These are phyloP conservation scores for Austroboletus festivus DNA, from an alignment of 768 basidiomycete species.

Conservation along the genomic window DNA sequence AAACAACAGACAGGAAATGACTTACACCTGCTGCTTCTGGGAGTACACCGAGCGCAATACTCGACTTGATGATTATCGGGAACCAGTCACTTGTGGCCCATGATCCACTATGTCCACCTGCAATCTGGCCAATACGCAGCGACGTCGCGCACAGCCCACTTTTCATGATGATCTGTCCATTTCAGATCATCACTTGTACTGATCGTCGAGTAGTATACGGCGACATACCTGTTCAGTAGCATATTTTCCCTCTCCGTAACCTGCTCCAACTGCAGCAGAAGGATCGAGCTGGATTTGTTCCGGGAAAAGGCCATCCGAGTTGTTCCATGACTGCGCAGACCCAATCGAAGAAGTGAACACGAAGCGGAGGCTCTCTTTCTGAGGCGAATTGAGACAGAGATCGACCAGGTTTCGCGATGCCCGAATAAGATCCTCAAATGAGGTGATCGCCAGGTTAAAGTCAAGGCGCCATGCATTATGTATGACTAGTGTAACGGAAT, in stretches of 20 bases:
- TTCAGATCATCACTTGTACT: neutral
- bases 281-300: slow-evolving; percentile 34
- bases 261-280: slow-evolving; percentile 27
- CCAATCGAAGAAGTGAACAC: slow-evolving; percentile 28
- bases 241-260: slow-evolving; percentile 39
- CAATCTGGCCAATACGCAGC: slow-evolving; percentile 34
- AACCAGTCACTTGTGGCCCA: slow-evolving; percentile 37
- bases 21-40: slow-evolving; percentile 35
- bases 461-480: slow-evolving; percentile 29
- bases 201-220: neutral
- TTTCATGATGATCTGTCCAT: slow-evolving; percentile 20
- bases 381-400: slow-evolving; percentile 29
- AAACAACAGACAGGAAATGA: neutral
- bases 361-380: slow-evolving; percentile 14
- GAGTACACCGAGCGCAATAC: slow-evolving; percentile 26
- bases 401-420: slow-evolving; percentile 34
- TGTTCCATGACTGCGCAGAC: slow-evolving; percentile 23
- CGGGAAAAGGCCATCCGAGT: slow-evolving; percentile 29
- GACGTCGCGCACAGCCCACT: slow-evolving; percentile 27
- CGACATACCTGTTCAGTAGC: slow-evolving; percentile 32
- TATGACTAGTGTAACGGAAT: slow-evolving; percentile 31
- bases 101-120: slow-evolving; percentile 31
- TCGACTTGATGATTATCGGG: slow-evolving; percentile 33
- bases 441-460: slow-evolving; percentile 38
- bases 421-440: slow-evolving; percentile 37